Evolutionary conservation across 2,329 filamentous ascomycete genomes (phyloP).

Genomic region (Diaporthe sp.): DNA sequence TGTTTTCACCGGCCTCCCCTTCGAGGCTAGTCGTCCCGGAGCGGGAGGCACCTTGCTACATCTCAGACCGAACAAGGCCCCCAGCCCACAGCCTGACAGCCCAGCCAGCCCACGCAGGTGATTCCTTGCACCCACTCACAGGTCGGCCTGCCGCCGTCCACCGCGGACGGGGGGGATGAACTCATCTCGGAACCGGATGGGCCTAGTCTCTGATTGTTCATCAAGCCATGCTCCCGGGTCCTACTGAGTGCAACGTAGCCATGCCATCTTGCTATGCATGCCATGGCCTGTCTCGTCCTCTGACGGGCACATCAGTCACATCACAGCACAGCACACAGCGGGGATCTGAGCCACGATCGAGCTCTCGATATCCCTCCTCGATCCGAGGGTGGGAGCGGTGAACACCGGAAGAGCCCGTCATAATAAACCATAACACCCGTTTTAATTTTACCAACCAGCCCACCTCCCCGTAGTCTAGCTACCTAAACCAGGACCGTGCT

Average conservation of each 20-base stretch:
- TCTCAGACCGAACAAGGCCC: slow-evolving; percentile 20
- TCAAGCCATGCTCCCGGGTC: slow-evolving; percentile 17
- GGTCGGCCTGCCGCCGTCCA: slow-evolving; percentile 3
- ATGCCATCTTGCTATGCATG: neutral
- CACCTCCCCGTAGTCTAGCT: neutral
- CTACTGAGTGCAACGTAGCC: slow-evolving; percentile 8
- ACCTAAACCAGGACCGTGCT: slow-evolving; percentile 17
- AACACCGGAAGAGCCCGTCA: slow-evolving; percentile 30
- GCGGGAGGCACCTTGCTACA: slow-evolving; percentile 22
- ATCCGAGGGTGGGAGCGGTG: slow-evolving; percentile 18
- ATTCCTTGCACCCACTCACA: slow-evolving; percentile 6
- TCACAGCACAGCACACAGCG: slow-evolving; percentile 8
- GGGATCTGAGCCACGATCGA: slow-evolving; percentile 23
- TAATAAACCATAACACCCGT: slow-evolving; percentile 5
- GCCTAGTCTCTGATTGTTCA: neutral
- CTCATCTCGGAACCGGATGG: slow-evolving; percentile 8
- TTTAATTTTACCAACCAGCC: slow-evolving; percentile 16
- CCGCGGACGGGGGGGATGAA: neutral
- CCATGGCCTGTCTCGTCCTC: slow-evolving; percentile 23
- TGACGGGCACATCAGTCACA: slow-evolving; percentile 5
- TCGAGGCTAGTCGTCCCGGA: slow-evolving; percentile 33
- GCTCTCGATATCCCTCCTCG: slow-evolving; percentile 5
- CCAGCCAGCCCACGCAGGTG: slow-evolving; percentile 6
- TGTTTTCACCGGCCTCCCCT: slow-evolving; percentile 34
- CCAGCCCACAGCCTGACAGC: slow-evolving; percentile 9